Evolutionary conservation across 2,329 filamentous ascomycete genomes (phyloP).

Genomic region (Teratosphaeria zuluensis): DNA sequence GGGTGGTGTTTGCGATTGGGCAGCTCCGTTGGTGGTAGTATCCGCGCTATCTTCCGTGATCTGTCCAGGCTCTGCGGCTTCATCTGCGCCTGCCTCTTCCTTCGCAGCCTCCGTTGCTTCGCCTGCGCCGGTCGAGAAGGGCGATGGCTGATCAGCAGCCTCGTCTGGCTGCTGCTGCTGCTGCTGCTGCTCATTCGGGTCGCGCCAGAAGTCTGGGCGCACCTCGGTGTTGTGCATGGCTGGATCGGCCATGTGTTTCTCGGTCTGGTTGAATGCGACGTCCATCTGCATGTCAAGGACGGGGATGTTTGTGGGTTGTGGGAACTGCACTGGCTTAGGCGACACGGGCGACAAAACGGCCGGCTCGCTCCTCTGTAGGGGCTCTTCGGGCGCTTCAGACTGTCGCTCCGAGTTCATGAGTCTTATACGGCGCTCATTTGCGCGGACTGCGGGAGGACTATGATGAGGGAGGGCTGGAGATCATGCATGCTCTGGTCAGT

Average conservation of each 20-base stretch:
- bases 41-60: conserved; percentile 11
- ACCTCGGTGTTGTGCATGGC: conserved; percentile 25
- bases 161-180: background rate
- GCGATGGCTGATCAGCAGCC: conserved; percentile 4
- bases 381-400: conserved; percentile 40
- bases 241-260: conserved; percentile 42
- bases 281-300: conserved; percentile 64
- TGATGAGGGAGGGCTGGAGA: background rate
- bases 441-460: conserved; percentile 6
- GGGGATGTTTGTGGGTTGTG: conserved; percentile 59
- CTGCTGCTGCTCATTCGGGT: conserved; percentile 16
- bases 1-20: conserved; percentile 2
- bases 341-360: conserved; percentile 54
- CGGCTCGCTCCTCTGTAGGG: conserved; percentile 54
- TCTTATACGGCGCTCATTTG: conserved; percentile 11
- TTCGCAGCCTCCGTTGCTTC: conserved; percentile 1
- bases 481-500: conserved; percentile 3
- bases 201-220: conserved; percentile 24
- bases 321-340: conserved; percentile 59
- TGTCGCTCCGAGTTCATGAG: conserved; percentile 15
- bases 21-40: conserved; percentile 3
- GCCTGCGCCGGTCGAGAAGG: conserved; percentile 14
- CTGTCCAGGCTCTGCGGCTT: background rate
- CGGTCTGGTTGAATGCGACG: conserved; percentile 58
- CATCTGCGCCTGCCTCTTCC: conserved; percentile 2